These are phyloP conservation scores for Bullera alba DNA, from an alignment of 768 basidiomycete species.

Conservation along the genomic window DNA sequence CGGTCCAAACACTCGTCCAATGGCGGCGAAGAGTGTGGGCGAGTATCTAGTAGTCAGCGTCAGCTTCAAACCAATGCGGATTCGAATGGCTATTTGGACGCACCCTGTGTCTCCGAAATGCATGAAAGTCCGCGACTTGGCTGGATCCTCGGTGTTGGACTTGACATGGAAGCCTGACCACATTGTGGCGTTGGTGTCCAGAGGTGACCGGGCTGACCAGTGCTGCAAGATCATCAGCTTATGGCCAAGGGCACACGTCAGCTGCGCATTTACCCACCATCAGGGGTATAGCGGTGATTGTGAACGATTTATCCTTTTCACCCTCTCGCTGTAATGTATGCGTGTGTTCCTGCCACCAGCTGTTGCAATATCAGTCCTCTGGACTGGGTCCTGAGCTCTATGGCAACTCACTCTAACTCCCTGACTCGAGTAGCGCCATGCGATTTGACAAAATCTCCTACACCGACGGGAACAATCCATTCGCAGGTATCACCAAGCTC, in stretches of 20 bases:
- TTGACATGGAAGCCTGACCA: constrained; percentile 43
- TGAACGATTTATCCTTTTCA: constrained; percentile 21
- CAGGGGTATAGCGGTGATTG: constrained; percentile 36
- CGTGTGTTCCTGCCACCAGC: constrained; percentile 44
- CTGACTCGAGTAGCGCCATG: constrained; percentile 37
- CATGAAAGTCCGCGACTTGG: constrained; percentile 27
- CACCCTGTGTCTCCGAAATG: constrained; percentile 45
- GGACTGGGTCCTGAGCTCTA: neutral
- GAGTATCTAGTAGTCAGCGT: constrained; percentile 28
- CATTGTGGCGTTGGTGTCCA: constrained; percentile 43
- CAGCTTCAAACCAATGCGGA: neutral
- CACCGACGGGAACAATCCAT: constrained; percentile 45
- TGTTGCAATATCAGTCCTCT: no score
- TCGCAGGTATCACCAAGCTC: constrained; percentile 39
- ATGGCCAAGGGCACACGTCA: no score
- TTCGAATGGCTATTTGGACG: constrained; percentile 4
- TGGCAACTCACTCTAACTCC: constrained; percentile 38
- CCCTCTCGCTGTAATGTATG: constrained; percentile 15
- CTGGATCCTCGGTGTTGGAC: constrained; percentile 9
- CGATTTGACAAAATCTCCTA: constrained; percentile 29
- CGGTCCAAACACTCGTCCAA: constrained; percentile 38
- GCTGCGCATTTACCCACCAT: constrained; percentile 32
- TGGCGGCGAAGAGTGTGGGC: constrained; percentile 34
- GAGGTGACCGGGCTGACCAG: constrained; percentile 40
- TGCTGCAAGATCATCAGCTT: constrained; percentile 15